Conservation (phyloP, 352 stramenopile genomes). For the Phytophthora syringae region DNA sequence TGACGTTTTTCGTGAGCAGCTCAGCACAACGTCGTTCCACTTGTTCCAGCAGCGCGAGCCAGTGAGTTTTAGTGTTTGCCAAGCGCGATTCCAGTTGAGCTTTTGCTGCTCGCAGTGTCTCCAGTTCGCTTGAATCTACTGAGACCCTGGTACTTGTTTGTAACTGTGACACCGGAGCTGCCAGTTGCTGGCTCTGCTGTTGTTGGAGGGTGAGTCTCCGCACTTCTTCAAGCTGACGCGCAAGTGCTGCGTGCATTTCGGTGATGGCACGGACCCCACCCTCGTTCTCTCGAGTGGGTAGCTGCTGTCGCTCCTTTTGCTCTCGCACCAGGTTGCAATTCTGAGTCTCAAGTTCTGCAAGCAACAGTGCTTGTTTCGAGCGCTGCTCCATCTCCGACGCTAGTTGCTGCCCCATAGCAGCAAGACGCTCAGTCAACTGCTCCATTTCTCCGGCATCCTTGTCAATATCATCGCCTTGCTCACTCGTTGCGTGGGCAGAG, state of each 20-base stretch:
- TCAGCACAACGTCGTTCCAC: conserved; percentile 64
- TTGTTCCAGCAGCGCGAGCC: conserved; percentile 52
- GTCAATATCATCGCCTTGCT: too few species aligned
- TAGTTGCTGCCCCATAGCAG: conserved; percentile 21
- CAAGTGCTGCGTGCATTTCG: conserved; percentile 51
- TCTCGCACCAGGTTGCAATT: conserved; percentile 18
- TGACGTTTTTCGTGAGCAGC: conserved; percentile 75
- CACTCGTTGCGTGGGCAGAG: too few species aligned
- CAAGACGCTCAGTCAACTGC: too few species aligned
- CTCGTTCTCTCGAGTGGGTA: too few species aligned
- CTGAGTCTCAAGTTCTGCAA: conserved; percentile 26
- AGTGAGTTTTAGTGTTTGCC: conserved; percentile 45
- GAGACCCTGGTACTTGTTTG: not conserved
- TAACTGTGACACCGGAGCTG: not conserved
- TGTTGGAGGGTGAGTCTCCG: conserved; percentile 34
- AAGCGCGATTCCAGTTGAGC: conserved; percentile 47
- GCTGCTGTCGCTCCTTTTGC: too few species aligned
- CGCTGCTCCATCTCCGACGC: conserved; percentile 28
- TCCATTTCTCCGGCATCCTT: too few species aligned
- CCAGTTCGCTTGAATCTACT: conserved; percentile 13
- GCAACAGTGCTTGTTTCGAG: conserved; percentile 21
- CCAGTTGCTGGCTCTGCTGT: conserved; percentile 15
- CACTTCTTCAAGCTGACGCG: conserved; percentile 55
- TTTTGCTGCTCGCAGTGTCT: conserved; percentile 36
- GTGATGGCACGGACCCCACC: too few species aligned